These are phyloP conservation scores for Tulasnella sp. DNA, from an alignment of 768 basidiomycete species.

Conservation along the genomic window DNA sequence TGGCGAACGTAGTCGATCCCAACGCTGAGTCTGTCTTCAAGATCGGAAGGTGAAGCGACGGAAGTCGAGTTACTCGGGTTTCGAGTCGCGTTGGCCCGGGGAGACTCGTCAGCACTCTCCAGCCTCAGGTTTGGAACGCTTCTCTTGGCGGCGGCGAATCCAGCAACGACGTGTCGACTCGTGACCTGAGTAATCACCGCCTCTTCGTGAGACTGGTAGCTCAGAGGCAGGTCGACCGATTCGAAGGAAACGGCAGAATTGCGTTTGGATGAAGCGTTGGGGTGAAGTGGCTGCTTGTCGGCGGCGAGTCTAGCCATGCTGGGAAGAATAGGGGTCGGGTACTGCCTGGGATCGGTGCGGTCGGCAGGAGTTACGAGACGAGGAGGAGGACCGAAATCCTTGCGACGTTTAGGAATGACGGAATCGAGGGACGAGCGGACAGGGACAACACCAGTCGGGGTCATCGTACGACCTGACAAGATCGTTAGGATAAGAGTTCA, in stretches of 20 bases:
- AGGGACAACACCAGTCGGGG: not conserved
- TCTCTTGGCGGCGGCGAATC: slow-evolving; percentile 16
- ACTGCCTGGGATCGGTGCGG: slow-evolving; percentile 9
- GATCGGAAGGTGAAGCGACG: not conserved
- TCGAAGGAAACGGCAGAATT: not conserved
- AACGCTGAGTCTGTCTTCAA: slow-evolving; percentile 18
- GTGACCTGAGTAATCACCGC: slow-evolving; percentile 20
- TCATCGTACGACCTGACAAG: not conserved
- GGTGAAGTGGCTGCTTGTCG: not conserved
- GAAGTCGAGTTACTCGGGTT: no score
- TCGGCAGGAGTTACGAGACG: slow-evolving; percentile 15
- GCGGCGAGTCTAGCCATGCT: not conserved
- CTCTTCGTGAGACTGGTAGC: slow-evolving; percentile 18
- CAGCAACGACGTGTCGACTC: slow-evolving; percentile 19
- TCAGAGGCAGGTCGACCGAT: not conserved
- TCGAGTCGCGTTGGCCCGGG: not conserved
- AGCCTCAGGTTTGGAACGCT: slow-evolving; percentile 6
- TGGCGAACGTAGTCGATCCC: slow-evolving; percentile 25
- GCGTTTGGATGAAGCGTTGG: not conserved
- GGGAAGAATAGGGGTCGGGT: not conserved
- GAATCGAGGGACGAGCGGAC: slow-evolving; percentile 19
- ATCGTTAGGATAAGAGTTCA: not conserved
- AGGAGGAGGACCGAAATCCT: slow-evolving; percentile 21
- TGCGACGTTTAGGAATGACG: slow-evolving; percentile 24
- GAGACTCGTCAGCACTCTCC: not conserved